Percentiles rank a stretch among this genome's conserved stretches.
These are phyloP conservation scores for Skeletonema grethae DNA, from an alignment of 108 stramenopile species.

Conservation along the genomic window DNA sequence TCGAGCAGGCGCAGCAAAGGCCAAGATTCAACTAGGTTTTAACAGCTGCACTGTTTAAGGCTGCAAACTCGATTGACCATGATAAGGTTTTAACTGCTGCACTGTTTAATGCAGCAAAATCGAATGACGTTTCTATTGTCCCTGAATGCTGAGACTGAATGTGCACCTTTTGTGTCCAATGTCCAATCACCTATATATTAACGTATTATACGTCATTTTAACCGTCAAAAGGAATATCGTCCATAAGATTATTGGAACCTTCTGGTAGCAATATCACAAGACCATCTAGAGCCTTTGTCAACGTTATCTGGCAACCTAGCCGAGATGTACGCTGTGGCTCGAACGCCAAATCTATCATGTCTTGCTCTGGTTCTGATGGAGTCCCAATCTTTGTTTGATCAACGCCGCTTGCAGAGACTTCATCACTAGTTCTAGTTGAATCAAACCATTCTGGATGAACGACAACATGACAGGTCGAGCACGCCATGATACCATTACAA, in stretches of 20 bases:
- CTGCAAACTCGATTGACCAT: not conserved
- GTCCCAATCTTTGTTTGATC: conserved; percentile 30
- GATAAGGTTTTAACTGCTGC: not conserved
- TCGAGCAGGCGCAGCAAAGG: conserved; percentile 1
- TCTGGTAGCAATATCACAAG: conserved; percentile 55
- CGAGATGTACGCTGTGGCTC: conserved; percentile 56
- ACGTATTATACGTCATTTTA: too few species aligned
- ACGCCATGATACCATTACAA: conserved; percentile 77
- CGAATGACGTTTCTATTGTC: not conserved
- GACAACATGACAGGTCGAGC: conserved; percentile 80
- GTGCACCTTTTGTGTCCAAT: not conserved
- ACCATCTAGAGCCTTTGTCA: conserved; percentile 63
- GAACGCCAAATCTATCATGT: conserved; percentile 79
- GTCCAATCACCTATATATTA: not conserved
- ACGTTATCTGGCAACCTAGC: conserved; percentile 67
- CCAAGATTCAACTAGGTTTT: not conserved
- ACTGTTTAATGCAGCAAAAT: not conserved
- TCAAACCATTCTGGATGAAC: conserved; percentile 65
- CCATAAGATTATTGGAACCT: conserved; percentile 72
- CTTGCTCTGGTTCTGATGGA: conserved; percentile 63
- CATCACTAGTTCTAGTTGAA: conserved; percentile 6
- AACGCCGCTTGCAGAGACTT: not conserved
- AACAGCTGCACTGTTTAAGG: not conserved
- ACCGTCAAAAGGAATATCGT: conserved; percentile 61
- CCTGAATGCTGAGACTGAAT: not conserved